Base-by-base conservation (phyloP, 2,329 filamentous ascomycete genomes). In the Aaosphaeria arxii region DNA sequence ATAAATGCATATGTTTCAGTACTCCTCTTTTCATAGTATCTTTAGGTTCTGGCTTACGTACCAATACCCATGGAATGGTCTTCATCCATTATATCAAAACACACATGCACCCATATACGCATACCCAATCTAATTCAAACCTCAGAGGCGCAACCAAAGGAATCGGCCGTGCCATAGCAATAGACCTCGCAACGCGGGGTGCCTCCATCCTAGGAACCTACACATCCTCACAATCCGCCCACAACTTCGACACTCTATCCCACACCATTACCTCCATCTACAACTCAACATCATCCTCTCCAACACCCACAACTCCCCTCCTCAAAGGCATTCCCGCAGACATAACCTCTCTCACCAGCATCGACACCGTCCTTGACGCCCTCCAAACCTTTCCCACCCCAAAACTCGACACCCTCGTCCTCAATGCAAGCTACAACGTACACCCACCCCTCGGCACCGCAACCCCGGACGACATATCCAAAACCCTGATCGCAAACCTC, bases 141-240 rank as follows among this genome's bases (percentile, higher is more conserved):
- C 33, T 7, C 49, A 64, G 60, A 11, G 62, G 61, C 11, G 63
- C 61, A 43, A 59, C 55, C 6, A 59, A 58, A 54, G 63, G 62
- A 44, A 66, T 63, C 30, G 62, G 62, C 39, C 57, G 62, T 11
- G 59, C 62, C 36, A 65, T 63, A 11, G 54, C 60, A 43, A 57
- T 66, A 41, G 49, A 61, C 24, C 61, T 67, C 32, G 53, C 62
- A 11, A 55, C 53, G 35, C 62, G 64, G 38, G 64, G 64, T 29
- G 54, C 52, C 48, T 63, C 61, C 32, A 53, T 67, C 45, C 45
- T 67, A 13, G 63, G 64, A 29, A 67, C 63, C 29, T 67, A 62
- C 48, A 60, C 64, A 5, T 55, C 59, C 30, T 45, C 50, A 3
- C 9, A 55, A 41, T 57, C 56, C 35, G 58, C 59, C 2, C 55